These are phyloP conservation scores for Podaxis pistillaris DNA, from an alignment of 768 basidiomycete genomes.

Conservation along the genomic window DNA sequence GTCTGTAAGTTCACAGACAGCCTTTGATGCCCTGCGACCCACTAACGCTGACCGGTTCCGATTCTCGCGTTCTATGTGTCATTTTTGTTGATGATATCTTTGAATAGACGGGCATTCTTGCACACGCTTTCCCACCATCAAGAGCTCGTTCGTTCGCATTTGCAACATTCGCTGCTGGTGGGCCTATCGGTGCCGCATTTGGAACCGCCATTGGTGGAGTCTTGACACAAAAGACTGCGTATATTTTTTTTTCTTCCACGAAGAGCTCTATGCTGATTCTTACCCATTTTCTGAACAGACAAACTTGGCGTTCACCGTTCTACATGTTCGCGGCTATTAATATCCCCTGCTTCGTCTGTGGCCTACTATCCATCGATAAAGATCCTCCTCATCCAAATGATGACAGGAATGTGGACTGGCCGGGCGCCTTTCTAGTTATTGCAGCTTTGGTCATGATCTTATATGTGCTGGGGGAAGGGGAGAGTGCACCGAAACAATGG, in stretches of 20 bases:
- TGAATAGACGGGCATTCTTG: constrained; percentile 73
- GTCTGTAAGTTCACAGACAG: constrained; percentile 38
- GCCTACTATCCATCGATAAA: constrained; percentile 55
- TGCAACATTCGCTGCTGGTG: constrained; percentile 81
- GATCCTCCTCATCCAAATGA: constrained; percentile 46
- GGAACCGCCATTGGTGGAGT: constrained; percentile 73
- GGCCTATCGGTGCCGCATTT: constrained; percentile 74
- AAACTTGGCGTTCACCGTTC: constrained; percentile 65
- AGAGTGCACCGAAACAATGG: constrained; percentile 60
- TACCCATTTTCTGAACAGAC: constrained; percentile 21
- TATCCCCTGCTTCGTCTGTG: constrained; percentile 49
- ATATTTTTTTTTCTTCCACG: constrained; percentile 14
- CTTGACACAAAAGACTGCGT: constrained; percentile 54
- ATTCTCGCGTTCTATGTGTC: background rate
- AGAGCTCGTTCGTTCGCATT: constrained; percentile 73
- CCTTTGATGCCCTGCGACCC: background rate
- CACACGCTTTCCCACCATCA: constrained; percentile 69
- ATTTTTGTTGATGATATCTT: background rate
- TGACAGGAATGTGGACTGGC: constrained; percentile 67
- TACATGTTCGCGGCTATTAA: constrained; percentile 62
- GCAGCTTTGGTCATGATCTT: constrained; percentile 66
- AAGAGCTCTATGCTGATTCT: background rate
- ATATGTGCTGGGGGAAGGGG: constrained; percentile 71
- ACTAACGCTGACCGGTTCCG: background rate
- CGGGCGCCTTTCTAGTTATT: constrained; percentile 66